Conservation (phyloP, 2,329 filamentous ascomycete species). For the Claviceps pusilla region DNA sequence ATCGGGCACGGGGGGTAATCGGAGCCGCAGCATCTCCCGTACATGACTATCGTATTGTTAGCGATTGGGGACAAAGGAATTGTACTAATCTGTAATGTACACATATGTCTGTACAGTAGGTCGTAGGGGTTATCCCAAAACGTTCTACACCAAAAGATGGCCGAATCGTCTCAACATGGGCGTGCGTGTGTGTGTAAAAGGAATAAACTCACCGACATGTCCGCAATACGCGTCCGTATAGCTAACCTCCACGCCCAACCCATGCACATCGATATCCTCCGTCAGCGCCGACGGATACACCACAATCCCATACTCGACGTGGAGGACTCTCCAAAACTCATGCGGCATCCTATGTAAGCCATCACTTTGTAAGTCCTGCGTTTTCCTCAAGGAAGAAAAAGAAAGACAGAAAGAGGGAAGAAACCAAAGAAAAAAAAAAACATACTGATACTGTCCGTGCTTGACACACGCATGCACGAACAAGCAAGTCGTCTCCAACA, state of each 20-base stretch:
- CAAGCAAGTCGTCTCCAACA: slow-evolving; percentile 25
- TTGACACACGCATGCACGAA: slow-evolving; percentile 25
- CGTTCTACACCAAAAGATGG: no score
- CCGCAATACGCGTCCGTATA: slow-evolving; percentile 23
- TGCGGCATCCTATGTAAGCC: slow-evolving; percentile 16
- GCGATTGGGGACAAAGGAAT: not conserved
- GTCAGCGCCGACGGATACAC: slow-evolving; percentile 25
- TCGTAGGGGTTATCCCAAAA: no score
- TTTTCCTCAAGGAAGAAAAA: no score
- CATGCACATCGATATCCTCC: slow-evolving; percentile 19
- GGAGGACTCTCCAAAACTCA: slow-evolving; percentile 24
- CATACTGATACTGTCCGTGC: slow-evolving; percentile 22
- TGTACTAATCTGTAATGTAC: no score
- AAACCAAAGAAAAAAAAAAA: not conserved
- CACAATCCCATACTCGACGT: slow-evolving; percentile 25
- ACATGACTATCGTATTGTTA: slow-evolving; percentile 18
- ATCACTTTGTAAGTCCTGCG: no score
- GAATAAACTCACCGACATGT: slow-evolving; percentile 18
- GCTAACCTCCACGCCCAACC: slow-evolving; percentile 19
- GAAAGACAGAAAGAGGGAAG: not conserved
- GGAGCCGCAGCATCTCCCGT: slow-evolving; percentile 14
- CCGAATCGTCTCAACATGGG: no score
- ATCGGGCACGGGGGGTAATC: slow-evolving; percentile 23
- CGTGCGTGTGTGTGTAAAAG: not conserved
- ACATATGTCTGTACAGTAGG: no score